phyloP scores from a whole-genome alignment of 495 filamentous ascomycete species.

The Penicillium coprophilum region DNA sequence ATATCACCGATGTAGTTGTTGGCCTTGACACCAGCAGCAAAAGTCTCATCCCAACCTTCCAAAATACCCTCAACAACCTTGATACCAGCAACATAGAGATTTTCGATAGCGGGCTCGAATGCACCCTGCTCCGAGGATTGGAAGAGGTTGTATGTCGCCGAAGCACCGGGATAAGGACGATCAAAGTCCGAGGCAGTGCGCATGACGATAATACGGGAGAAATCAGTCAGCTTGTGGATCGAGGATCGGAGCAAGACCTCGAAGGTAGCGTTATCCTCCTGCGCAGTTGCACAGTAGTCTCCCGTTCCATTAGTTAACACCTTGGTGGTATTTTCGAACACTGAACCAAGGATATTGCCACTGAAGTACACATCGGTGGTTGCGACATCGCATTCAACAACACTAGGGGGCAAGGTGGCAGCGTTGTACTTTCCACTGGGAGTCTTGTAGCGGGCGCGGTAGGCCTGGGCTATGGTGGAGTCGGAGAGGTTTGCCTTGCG shows the following conservation, averaged over 20 bases:
- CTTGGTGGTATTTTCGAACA: slow-evolving; percentile 64
- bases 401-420: slow-evolving; percentile 52
- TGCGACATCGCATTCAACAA: slow-evolving; percentile 66
- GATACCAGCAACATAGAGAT: slow-evolving; percentile 66
- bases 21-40: slow-evolving; percentile 57
- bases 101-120: slow-evolving; percentile 58
- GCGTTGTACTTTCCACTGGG: slow-evolving; percentile 44
- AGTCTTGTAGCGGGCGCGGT: slow-evolving; percentile 59
- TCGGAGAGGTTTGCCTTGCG: slow-evolving; percentile 56
- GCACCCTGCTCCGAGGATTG: slow-evolving; percentile 55
- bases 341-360: slow-evolving; percentile 57
- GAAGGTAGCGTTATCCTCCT: slow-evolving; percentile 74
- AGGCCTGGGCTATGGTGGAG: slow-evolving; percentile 49
- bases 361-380: slow-evolving; percentile 74
- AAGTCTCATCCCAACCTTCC: slow-evolving; percentile 57
- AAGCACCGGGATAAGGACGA: slow-evolving; percentile 58
- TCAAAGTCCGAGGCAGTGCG: slow-evolving; percentile 74
- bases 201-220: slow-evolving; percentile 69
- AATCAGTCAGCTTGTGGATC: slow-evolving; percentile 57
- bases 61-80: slow-evolving; percentile 68
- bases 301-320: slow-evolving; percentile 68
- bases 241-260: slow-evolving; percentile 65
- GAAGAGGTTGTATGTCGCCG: slow-evolving; percentile 56
- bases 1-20: slow-evolving; percentile 74
- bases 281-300: slow-evolving; percentile 67